Base-by-base conservation (phyloP, 2,329 filamentous ascomycete species). In the Tolypocladium guangdongense region DNA sequence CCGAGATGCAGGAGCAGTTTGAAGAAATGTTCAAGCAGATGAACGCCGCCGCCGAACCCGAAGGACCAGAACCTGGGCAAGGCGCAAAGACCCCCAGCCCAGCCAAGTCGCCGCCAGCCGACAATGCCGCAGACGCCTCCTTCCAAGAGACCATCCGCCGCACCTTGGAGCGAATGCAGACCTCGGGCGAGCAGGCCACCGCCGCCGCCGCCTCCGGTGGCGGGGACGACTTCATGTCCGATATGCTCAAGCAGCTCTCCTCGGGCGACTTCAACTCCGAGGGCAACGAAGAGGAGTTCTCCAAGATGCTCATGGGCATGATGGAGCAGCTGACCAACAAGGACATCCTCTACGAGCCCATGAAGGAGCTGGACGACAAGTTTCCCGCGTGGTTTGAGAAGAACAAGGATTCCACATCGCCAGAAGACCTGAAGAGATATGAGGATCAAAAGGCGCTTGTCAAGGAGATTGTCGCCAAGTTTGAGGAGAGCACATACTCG, bases 251-350 rank as follows among this genome's bases (percentile, higher is more conserved):
- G 69, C 88, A 93, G 57, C 85, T 96, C 35, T 64, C 65, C 2
- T 68, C 68, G 73, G 87, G 89, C 63, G 78, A 80, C 27, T 69
- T 75, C 1, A 82, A 79, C n/a, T 65, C 64, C n/a, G 84, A 81
- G 11, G 71, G 69, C 38, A 63, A 66, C 50, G 90, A 96, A 54
- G 90, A 93, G 62, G 90, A 95, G 61, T 88, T 97, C 63, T 90
- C 89, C 54, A 92, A 95, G 73, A 90, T 97, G 83, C 81, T 99
- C 55, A 83, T 95, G 78, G 88, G 88, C 52, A 96, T 97, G 90
- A 97, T 99, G 92, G 90, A 97, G 72, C 91, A 99, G 70, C 78
- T 99, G 58, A 97, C 93, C 4, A 96, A 95, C 70, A 97, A 96
- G 75, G 93, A 97, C 61, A 96, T 99, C 58, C 73, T 99, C 50